Evolutionary conservation across 805 yeast species (phyloP).

Genomic region (Saturnispora mendoncae): DNA sequence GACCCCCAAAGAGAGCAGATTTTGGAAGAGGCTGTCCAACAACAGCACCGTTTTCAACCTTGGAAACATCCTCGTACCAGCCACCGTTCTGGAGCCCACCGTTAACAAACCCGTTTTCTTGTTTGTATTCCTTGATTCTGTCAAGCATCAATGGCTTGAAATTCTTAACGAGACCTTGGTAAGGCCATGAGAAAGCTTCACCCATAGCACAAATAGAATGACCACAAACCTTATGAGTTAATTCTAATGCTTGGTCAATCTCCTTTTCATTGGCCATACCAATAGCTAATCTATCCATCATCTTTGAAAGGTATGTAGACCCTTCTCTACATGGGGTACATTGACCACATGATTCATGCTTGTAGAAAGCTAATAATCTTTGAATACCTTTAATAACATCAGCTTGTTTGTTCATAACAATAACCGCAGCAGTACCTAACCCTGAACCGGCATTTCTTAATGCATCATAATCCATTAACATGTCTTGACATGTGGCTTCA

Average conservation of each 20-base stretch:
- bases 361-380: constrained; percentile 74
- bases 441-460: constrained; percentile 80
- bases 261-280: constrained; percentile 79
- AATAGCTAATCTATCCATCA: constrained; percentile 71
- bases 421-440: constrained; percentile 88
- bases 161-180: constrained; percentile 78
- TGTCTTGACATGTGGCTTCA: constrained; percentile 54
- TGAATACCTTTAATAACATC: constrained; percentile 82
- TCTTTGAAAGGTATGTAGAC: constrained; percentile 72
- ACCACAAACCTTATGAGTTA: constrained; percentile 81
- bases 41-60: constrained; percentile 54
- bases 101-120: constrained; percentile 30
- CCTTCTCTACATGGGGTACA: constrained; percentile 96
- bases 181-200: constrained; percentile 92
- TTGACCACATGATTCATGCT: constrained; percentile 91
- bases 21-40: constrained; percentile 50
- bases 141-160: constrained; percentile 78
- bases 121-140: constrained; percentile 57
- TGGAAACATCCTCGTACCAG: constrained; percentile 53
- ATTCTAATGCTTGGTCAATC: constrained; percentile 77
- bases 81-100: constrained; percentile 55
- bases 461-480: constrained; percentile 83
- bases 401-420: constrained; percentile 81
- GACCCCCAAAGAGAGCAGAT: constrained; percentile 28
- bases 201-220: constrained; percentile 90